Base-by-base conservation (phyloP, 208 protist genomes). In the Borovskyia barvae region DNA sequence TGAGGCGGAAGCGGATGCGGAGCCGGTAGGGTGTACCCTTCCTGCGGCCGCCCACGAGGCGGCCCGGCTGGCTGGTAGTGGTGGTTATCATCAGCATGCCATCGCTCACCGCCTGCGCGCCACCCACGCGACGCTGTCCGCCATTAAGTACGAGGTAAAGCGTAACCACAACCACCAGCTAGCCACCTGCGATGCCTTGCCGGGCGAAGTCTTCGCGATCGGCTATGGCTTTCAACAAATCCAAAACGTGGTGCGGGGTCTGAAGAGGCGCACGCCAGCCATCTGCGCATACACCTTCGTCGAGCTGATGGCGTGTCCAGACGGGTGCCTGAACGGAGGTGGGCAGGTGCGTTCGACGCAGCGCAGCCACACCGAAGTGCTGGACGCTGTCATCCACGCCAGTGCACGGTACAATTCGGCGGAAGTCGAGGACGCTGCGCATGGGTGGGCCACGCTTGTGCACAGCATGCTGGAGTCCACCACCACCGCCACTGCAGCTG, bases 221-320 rank as follows among this genome's bases (percentile, higher is more conserved):
- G 96, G 94, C 7, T 98, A 99, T 66, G 98, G 98, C 22, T 99
- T 99, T 46, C 86, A 98, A 42, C 98, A 99, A 72, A 99, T 99
- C 56, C 97, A 98, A 77, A 99, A 98, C 76, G 57, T 98, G 8
- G 90, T 99, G 20, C 89, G 97, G 14, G 91, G 88, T 15, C 46
- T 99, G 22, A 98, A 97, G 65, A 85, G 72, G 42, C 69, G 73
- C 17, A 66, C 73, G 32, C 55, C 79, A 2, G 51, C 77, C 4
- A 65, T 82, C 42, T 53, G 70, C 29, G 37, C 39, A 4, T 85
- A 85, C 58, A 84, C 97, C 25, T 99, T 97, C 75, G 78, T 99
- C n/a, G 97, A 99, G 70, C 51, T 99, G 12, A 98, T 99, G 97
- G 98, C 98, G 11, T 99, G 98, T 66, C 98, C 98, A 9, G 78